These are phyloP conservation scores for Neurospora sublineolata DNA, from an alignment of 495 filamentous ascomycete species.

Conservation along the genomic window DNA sequence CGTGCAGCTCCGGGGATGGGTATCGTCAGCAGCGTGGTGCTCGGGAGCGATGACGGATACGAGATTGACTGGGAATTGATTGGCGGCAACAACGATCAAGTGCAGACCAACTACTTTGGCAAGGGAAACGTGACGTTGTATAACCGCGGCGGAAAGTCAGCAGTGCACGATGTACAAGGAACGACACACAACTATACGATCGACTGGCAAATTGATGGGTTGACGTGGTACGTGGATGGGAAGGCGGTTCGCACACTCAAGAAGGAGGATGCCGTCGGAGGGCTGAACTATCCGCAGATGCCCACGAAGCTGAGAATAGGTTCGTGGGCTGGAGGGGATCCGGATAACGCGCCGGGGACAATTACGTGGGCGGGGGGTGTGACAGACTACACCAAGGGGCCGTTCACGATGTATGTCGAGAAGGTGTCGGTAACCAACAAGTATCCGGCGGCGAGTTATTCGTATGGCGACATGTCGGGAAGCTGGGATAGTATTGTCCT, in stretches of 20 bases:
- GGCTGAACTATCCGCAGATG: conserved; percentile 70
- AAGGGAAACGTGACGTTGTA: conserved; percentile 70
- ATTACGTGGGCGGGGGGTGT: conserved; percentile 77
- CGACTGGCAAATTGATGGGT: conserved; percentile 61
- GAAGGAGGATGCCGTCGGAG: conserved; percentile 45
- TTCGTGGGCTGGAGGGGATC: conserved; percentile 70
- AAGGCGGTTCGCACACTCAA: conserved; percentile 51
- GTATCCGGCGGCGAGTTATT: conserved; percentile 62
- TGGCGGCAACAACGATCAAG: conserved; percentile 48
- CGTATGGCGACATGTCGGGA: conserved; percentile 55
- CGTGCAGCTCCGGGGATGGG: conserved; percentile 54
- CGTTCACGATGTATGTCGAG: conserved; percentile 73
- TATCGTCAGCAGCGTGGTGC: conserved; percentile 67
- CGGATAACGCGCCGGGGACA: conserved; percentile 55
- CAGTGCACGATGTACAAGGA: conserved; percentile 45
- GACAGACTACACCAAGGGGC: conserved; percentile 60
- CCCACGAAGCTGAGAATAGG: conserved; percentile 73
- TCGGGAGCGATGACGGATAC: conserved; percentile 81
- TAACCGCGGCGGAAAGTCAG: conserved; percentile 56
- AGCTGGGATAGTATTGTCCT: conserved; percentile 52
- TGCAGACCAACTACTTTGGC: conserved; percentile 87
- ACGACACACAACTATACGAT: conserved; percentile 71
- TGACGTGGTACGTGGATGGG: conserved; percentile 72
- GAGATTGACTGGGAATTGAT: conserved; percentile 88
- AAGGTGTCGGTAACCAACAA: conserved; percentile 54